Conservation (phyloP, 1,284 basidiomycete species). For the Puccinia triticina region DNA sequence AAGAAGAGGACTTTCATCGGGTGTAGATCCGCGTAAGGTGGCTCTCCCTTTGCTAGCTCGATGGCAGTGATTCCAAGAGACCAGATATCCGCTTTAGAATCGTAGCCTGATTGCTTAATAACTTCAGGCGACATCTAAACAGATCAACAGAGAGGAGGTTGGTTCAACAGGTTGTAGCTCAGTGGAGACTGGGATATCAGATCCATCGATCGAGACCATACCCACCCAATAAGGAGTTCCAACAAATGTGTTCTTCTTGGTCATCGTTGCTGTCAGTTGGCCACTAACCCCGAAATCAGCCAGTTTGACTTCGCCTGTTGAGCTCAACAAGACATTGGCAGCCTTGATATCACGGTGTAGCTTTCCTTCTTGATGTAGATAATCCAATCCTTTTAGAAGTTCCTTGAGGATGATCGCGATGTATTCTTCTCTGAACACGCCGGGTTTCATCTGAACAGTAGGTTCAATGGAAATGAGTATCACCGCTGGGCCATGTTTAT, state of each 20-base stretch:
- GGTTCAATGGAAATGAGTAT: neutral
- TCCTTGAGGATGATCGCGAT: slow-evolving; percentile 92
- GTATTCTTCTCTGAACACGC: slow-evolving; percentile 94
- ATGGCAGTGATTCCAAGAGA: slow-evolving; percentile 80
- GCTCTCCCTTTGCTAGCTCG: slow-evolving; percentile 94
- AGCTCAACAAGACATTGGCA: slow-evolving; percentile 90
- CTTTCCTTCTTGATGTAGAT: slow-evolving; percentile 93
- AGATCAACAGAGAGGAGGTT: slow-evolving; percentile 61
- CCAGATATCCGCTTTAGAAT: slow-evolving; percentile 92
- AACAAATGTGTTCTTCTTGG: slow-evolving; percentile 97
- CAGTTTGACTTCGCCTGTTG: slow-evolving; percentile 94
- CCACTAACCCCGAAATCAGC: slow-evolving; percentile 99
- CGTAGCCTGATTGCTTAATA: slow-evolving; percentile 98
- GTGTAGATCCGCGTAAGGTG: slow-evolving; percentile 94
- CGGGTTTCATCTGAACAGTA: slow-evolving; percentile 83
- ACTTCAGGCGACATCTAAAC: slow-evolving; percentile 99
- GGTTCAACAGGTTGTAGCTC: too few species aligned
- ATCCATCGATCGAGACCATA: neutral
- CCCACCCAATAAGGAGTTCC: slow-evolving; percentile 67
- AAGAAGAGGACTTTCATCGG: slow-evolving; percentile 99
- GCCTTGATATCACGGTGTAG: slow-evolving; percentile 98
- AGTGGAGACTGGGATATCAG: too few species aligned
- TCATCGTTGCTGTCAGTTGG: slow-evolving; percentile 74
- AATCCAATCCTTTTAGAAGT: slow-evolving; percentile 84
- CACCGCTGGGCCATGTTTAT: too few species aligned